These are phyloP conservation scores for Hygrophila difformis DNA, from an alignment of 257 asterid species.

Conservation along the genomic window DNA sequence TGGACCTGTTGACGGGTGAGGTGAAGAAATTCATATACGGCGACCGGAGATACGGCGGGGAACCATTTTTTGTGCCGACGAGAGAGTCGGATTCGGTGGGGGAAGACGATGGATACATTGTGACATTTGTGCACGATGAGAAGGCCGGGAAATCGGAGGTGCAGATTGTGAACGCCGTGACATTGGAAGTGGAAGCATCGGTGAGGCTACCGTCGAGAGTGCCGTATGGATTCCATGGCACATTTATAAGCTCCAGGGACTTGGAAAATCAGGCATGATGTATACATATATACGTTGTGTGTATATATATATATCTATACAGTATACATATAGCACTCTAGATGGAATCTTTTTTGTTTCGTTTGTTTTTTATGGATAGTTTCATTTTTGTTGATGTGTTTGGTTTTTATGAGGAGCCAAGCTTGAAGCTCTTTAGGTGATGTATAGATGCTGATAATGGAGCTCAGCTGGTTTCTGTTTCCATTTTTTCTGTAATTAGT, in stretches of 20 bases:
- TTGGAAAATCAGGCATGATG: conserved; percentile 33
- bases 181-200: conserved; percentile 35
- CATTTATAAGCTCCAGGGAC: conserved; percentile 44
- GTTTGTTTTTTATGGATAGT: too few species aligned
- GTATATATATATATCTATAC: neutral
- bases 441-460: too few species aligned
- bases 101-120: conserved; percentile 54
- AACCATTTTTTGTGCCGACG: conserved; percentile 52
- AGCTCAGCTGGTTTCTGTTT: too few species aligned
- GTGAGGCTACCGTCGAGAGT: conserved; percentile 63
- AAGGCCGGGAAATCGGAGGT: conserved; percentile 50
- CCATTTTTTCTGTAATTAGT: too few species aligned
- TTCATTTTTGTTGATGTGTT: too few species aligned
- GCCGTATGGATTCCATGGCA: conserved; percentile 85
- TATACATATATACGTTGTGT: neutral
- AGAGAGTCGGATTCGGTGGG: conserved; percentile 17
- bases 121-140: conserved; percentile 49
- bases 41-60: conserved; percentile 42
- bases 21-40: conserved; percentile 40
- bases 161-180: conserved; percentile 40
- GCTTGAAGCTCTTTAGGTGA: conserved; percentile 22
- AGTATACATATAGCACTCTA: too few species aligned
- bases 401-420: conserved; percentile 17
- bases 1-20: conserved; percentile 36
- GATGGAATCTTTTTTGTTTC: too few species aligned